These are phyloP conservation scores for Annulohypoxylon truncatum DNA, from an alignment of 2,329 filamentous ascomycete genomes.

Conservation along the genomic window DNA sequence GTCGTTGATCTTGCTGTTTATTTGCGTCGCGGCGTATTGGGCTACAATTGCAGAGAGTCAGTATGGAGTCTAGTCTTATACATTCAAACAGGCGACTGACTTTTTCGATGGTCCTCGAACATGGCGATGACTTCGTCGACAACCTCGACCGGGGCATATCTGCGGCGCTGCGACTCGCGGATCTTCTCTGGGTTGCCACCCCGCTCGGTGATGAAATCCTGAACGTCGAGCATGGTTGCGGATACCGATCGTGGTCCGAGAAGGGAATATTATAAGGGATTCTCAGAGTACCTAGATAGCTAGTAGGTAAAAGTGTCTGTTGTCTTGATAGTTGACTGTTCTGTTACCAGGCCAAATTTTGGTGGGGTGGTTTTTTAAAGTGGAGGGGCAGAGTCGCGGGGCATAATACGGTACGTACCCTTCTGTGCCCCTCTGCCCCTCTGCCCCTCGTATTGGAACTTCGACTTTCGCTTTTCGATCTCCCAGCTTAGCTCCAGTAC, in stretches of 20 bases:
- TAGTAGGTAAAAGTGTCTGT: not conserved
- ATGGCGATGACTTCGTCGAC: constrained; percentile 92
- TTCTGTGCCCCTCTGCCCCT: not conserved
- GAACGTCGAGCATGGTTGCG: constrained; percentile 64
- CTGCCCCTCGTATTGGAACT: not conserved
- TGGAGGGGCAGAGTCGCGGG: constrained; percentile 37
- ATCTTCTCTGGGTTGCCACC: constrained; percentile 93
- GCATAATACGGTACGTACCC: constrained; percentile 23
- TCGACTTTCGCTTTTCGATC: not conserved
- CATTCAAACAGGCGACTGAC: constrained; percentile 55
- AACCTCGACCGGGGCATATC: constrained; percentile 81
- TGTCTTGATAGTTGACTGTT: constrained; percentile 14
- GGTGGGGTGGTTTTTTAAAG: constrained; percentile 39
- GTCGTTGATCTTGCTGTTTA: constrained; percentile 86
- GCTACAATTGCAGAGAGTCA: constrained; percentile 56
- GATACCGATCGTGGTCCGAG: not conserved
- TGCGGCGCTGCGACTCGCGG: constrained; percentile 87
- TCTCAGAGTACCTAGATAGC: not conserved
- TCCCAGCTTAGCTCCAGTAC: not conserved
- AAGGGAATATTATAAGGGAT: not conserved
- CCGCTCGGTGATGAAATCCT: constrained; percentile 83
- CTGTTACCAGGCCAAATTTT: constrained; percentile 38
- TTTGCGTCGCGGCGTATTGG: constrained; percentile 81
- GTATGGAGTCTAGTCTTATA: not conserved
- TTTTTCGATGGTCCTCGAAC: constrained; percentile 86